These are phyloP conservation scores for Fusarium kyushuense DNA, from an alignment of 2,329 filamentous ascomycete species.

Conservation along the genomic window DNA sequence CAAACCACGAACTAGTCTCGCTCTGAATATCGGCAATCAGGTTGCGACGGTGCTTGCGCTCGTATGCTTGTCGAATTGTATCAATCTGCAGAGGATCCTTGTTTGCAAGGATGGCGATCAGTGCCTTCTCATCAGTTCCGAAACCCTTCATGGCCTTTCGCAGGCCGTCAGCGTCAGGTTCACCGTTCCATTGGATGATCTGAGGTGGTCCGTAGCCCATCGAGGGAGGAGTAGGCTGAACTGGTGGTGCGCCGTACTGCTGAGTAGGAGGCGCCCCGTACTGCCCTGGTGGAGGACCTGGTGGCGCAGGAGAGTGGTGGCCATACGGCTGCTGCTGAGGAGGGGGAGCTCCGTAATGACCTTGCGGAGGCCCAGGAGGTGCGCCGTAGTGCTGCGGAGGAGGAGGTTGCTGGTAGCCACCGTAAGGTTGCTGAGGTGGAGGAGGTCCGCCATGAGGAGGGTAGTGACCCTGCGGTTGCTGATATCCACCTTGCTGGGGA, in stretches of 20 bases:
- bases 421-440: constrained; percentile 49
- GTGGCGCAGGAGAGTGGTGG: constrained; percentile 45
- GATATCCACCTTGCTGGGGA: constrained; percentile 52
- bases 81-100: constrained; percentile 84
- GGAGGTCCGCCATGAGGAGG: constrained; percentile 51
- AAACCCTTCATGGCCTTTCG: constrained; percentile 93
- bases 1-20: constrained; percentile 81
- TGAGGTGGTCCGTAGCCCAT: constrained; percentile 80
- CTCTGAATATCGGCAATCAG: constrained; percentile 80
- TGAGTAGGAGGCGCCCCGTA: constrained; percentile 52
- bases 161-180: constrained; percentile 75
- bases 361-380: constrained; percentile 50
- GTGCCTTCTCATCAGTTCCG: constrained; percentile 83
- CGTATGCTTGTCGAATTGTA: constrained; percentile 74
- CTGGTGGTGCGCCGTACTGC: constrained; percentile 57
- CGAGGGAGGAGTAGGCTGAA: constrained; percentile 73
- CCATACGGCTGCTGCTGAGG: constrained; percentile 44
- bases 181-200: constrained; percentile 76
- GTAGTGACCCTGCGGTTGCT: constrained; percentile 51
- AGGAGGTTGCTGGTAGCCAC: constrained; percentile 52
- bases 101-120: constrained; percentile 77
- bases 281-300: constrained; percentile 39
- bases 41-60: constrained; percentile 72
- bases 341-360: constrained; percentile 58
- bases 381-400: constrained; percentile 50